Conservation (phyloP, 345 rosid species). For the Gynandropsis gynandra region DNA sequence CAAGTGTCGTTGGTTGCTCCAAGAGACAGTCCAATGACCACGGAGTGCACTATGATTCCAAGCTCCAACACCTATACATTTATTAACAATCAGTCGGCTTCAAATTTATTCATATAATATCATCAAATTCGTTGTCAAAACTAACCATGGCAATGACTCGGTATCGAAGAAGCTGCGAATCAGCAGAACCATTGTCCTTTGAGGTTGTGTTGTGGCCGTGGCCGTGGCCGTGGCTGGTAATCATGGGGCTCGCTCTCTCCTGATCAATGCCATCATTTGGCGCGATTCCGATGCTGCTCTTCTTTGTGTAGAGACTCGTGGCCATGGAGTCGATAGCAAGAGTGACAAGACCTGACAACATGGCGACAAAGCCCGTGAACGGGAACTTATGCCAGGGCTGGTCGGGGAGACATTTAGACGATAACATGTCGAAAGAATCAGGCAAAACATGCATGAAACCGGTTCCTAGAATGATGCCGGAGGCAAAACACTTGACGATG, state of each 20-base stretch:
- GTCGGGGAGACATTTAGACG: constrained; percentile 49
- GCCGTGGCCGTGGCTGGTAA: constrained; percentile 28
- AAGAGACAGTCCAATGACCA: constrained; percentile 62
- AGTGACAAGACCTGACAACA: constrained; percentile 58
- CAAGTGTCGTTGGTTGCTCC: constrained; percentile 71
- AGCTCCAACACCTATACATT: constrained; percentile 50
- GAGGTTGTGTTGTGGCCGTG: constrained; percentile 16
- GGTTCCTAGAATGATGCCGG: constrained; percentile 75
- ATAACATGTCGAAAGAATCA: constrained; percentile 68
- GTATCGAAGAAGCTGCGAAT: constrained; percentile 40
- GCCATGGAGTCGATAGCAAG: constrained; percentile 64
- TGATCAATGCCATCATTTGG: constrained; percentile 17
- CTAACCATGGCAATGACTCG: constrained; percentile 67
- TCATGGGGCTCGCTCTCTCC: constrained; percentile 30
- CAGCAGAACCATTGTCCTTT: too few species aligned
- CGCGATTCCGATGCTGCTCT: constrained; percentile 23
- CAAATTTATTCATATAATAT: too few species aligned
- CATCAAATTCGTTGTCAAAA: too few species aligned
- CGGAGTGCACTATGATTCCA: constrained; percentile 74
- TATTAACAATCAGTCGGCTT: not conserved
- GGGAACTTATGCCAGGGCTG: constrained; percentile 85
- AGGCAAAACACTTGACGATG: constrained; percentile 59
- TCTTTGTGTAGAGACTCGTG: constrained; percentile 38
- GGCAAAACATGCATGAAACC: constrained; percentile 89
- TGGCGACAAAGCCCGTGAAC: constrained; percentile 70